phyloP scores from a whole-genome alignment of 108 stramenopile genomes.

The Nitzschia putrida region DNA sequence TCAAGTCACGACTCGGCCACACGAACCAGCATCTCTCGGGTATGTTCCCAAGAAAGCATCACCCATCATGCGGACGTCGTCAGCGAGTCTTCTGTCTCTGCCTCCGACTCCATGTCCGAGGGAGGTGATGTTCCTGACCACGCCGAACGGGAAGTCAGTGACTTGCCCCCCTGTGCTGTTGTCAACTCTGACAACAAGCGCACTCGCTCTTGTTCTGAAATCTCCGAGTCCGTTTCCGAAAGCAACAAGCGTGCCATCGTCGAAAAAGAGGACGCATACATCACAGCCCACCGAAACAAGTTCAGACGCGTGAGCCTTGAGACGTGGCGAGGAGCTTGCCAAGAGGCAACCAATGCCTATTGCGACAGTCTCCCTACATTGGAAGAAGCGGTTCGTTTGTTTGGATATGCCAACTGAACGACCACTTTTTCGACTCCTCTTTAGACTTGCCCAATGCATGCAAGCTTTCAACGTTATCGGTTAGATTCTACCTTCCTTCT shows the following conservation, averaged over 20 bases:
- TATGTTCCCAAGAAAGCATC: background rate
- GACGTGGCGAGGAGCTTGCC: slow-evolving; percentile 51
- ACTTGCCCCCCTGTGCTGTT: background rate
- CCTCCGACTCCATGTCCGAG: slow-evolving; percentile 29
- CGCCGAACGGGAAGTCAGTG: background rate
- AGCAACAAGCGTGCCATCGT: background rate
- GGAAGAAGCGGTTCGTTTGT: slow-evolving; percentile 79
- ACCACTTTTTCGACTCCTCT: background rate
- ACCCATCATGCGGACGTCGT: background rate
- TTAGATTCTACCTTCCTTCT: background rate
- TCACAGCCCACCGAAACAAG: slow-evolving; percentile 31
- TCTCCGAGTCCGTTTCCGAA: background rate
- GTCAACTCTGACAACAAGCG: background rate
- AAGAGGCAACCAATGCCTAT: slow-evolving; percentile 38
- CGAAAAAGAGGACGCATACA: background rate
- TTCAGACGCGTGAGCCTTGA: slow-evolving; percentile 44
- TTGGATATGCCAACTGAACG: slow-evolving; percentile 57
- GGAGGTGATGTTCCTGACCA: slow-evolving; percentile 4
- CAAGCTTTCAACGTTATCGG: background rate
- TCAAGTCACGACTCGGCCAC: slow-evolving; percentile 9
- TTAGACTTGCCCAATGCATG: background rate
- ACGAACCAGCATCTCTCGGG: background rate
- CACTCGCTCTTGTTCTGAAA: background rate
- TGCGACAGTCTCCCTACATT: slow-evolving; percentile 65
- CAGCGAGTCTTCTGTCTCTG: slow-evolving; percentile 23